phyloP scores from a whole-genome alignment of 2,329 filamentous ascomycete species.

The Cryphonectria parasitica region DNA sequence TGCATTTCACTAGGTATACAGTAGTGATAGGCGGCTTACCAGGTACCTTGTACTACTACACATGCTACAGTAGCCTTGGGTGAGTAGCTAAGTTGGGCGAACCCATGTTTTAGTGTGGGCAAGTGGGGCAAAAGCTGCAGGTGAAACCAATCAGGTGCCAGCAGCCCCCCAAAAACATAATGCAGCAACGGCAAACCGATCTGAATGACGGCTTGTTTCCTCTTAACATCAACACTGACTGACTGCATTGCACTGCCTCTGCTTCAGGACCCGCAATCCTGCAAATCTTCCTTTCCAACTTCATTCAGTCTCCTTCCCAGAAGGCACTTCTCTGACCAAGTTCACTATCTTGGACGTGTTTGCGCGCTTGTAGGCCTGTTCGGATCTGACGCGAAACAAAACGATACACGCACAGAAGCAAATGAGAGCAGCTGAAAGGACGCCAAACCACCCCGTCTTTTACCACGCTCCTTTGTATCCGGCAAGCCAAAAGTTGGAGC shows the following conservation, averaged over 20 bases:
- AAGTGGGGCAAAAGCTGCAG: neutral
- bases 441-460: neutral
- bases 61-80: neutral
- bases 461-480: conserved; percentile 26
- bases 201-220: conserved; percentile 1
- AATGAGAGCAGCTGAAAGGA: neutral
- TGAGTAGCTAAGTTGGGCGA: neutral
- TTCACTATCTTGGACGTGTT: neutral
- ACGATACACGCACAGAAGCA: neutral
- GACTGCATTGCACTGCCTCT: conserved; percentile 4
- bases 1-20: neutral
- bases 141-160: neutral
- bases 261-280: conserved; percentile 7
- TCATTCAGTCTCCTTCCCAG: neutral
- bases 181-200: neutral
- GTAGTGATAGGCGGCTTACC: neutral
- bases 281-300: neutral
- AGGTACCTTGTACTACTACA: neutral
- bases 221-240: conserved; percentile 8
- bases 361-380: neutral
- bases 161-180: neutral
- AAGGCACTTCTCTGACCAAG: no score
- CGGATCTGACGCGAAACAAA: neutral
- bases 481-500: conserved; percentile 6
- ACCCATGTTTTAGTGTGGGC: neutral